Evolutionary conservation across 2,329 filamentous ascomycete species (phyloP).

Genomic region (Fusarium oxysporum): DNA sequence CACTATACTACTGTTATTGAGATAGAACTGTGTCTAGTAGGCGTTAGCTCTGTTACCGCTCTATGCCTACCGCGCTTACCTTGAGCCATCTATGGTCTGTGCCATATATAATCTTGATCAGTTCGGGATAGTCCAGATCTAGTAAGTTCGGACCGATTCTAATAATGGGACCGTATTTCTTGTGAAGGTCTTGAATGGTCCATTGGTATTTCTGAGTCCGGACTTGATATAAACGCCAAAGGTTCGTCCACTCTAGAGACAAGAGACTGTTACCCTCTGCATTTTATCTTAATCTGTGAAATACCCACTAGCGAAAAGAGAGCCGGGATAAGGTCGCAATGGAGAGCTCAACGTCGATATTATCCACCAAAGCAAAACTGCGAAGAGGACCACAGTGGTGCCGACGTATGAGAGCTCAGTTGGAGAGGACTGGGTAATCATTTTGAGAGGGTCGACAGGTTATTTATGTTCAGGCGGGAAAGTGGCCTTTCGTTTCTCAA

Average conservation of each 20-base stretch:
- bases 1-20: slow-evolving; percentile 40
- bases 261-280: too few relatives aligned
- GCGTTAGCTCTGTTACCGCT: too few relatives aligned
- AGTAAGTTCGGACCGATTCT: slow-evolving; percentile 55
- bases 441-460: too few relatives aligned
- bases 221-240: slow-evolving; percentile 49
- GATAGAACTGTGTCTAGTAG: slow-evolving; percentile 34
- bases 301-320: neutral
- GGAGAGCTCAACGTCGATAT: neutral
- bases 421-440: too few relatives aligned
- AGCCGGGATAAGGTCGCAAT: neutral
- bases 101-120: slow-evolving; percentile 53
- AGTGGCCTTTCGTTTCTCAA: too few relatives aligned
- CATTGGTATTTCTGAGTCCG: slow-evolving; percentile 45
- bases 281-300: neutral
- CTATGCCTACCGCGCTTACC: slow-evolving; percentile 21
- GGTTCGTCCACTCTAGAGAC: slow-evolving; percentile 46
- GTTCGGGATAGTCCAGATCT: slow-evolving; percentile 51
- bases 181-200: slow-evolving; percentile 51
- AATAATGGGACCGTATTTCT: slow-evolving; percentile 54
- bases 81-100: slow-evolving; percentile 49
- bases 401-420: too few relatives aligned
- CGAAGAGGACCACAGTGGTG: neutral
- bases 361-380: neutral
- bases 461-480: too few relatives aligned